Evolutionary conservation across 2,329 filamentous ascomycete species (phyloP), one percentile per base, ranked within the genome.

Genomic region (Exophiala alcalophila): DNA sequence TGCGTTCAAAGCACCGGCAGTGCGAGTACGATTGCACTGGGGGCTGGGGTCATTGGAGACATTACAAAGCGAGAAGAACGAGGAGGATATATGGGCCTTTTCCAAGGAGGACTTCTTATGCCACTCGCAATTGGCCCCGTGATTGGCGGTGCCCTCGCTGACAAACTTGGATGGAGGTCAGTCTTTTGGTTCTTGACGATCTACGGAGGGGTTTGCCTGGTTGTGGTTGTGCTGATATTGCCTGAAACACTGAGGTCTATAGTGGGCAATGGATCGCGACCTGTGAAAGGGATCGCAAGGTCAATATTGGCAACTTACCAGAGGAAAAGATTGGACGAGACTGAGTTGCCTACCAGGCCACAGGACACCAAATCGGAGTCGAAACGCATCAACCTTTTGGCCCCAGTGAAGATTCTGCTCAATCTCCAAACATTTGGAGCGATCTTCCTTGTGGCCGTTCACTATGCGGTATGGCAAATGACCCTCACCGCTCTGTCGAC

Each of bases 401-500:
- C 68, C 0, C 69, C 73, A 0, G 53, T 76, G 1, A 64, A 66
- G 1, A 73, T 77, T n/a, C 63, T 77, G 3, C 28, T 66, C 14
- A 68, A 61, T 55, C 71, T 66, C 26, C 60, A 68, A 1, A 67
- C 71, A 0, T 60, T 66, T 0, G 65, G 66, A 0, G 66, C 73
- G 4, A 68, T 76, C 20, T 3, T 69, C 11, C 77, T 72, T 37
- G 62, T 75, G 3, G 69, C 69, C 0, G 54, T 76, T 2, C 71
- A 74, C 57, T 78, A 77, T 43, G 65, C 72, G 1, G 68, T 74
- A 5, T 78, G 72, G 71, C 72, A 76, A 42, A 76, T 77, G 71
- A 71, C 66, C 51, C 74, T 76, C 43, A 74, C 74, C 0, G 69
- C 68, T 24, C 72, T 75, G 65, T 73, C 75, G 0, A 66, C 66